A percentile compares a stretch with the other conserved stretches of the same genome.
phyloP scores from a whole-genome alignment of 1,284 basidiomycete genomes.

The Puccinia hordei region DNA sequence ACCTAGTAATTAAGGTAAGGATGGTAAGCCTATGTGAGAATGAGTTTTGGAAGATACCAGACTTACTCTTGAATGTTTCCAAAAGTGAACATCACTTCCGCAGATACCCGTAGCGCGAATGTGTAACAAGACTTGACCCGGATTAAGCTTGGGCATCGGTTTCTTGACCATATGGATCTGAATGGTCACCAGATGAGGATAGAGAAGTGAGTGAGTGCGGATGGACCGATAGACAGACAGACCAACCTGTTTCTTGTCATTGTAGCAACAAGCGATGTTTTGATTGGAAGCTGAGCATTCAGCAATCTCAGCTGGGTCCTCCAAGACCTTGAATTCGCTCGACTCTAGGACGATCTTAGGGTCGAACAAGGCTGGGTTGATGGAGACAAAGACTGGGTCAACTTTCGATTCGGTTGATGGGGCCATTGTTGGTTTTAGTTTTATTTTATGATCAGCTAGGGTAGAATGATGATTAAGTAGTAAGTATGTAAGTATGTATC shows the following conservation, averaged over 20 bases:
- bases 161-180: conserved; percentile 56
- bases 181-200: neutral
- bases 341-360: conserved; percentile 19
- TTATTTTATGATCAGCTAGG: too few relatives aligned
- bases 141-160: conserved; percentile 53
- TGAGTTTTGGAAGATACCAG: neutral
- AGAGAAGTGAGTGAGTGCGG: neutral
- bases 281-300: neutral
- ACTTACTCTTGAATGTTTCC: conserved; percentile 55
- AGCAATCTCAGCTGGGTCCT: conserved; percentile 7
- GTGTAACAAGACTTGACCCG: conserved; percentile 57
- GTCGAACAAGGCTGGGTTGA: conserved; percentile 31
- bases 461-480: too few relatives aligned
- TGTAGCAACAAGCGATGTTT: conserved; percentile 47
- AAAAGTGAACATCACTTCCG: conserved; percentile 57
- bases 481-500: too few relatives aligned
- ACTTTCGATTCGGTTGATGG: neutral
- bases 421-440: too few relatives aligned
- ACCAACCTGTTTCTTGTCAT: conserved; percentile 47
- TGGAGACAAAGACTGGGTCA: conserved; percentile 40
- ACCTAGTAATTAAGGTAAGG: too few relatives aligned
- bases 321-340: conserved; percentile 37
- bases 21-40: too few relatives aligned
- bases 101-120: conserved; percentile 56
- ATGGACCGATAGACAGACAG: neutral